A percentile compares a stretch with the other conserved stretches of the same genome.
These are phyloP conservation scores for Pyrus bretschneideri DNA, from an alignment of 306 rosid genomes.

Conservation along the genomic window DNA sequence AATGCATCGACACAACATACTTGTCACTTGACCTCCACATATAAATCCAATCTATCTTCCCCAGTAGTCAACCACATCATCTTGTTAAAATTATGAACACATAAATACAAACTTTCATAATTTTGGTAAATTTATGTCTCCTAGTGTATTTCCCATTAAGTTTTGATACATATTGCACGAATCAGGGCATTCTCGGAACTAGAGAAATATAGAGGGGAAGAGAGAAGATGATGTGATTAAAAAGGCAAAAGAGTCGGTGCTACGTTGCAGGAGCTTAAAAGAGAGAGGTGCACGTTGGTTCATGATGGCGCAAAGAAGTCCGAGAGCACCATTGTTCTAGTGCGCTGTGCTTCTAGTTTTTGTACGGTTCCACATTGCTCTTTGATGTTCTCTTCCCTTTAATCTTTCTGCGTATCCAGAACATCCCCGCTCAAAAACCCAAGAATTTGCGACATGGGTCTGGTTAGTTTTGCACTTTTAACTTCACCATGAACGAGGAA, in stretches of 20 bases:
- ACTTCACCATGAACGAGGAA: conserved; percentile 20
- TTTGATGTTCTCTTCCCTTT: not conserved
- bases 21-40: not conserved
- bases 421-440: not conserved
- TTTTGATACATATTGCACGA: not conserved
- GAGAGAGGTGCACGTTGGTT: conserved; percentile 33
- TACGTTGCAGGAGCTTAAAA: conserved; percentile 19
- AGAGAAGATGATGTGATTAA: not conserved
- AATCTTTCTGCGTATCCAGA: conserved; percentile 15
- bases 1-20: conserved; percentile 24
- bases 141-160: not conserved
- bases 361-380: conserved; percentile 18
- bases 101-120: not conserved
- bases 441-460: conserved; percentile 11
- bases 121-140: not conserved
- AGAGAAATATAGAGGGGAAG: not conserved
- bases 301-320: conserved; percentile 35
- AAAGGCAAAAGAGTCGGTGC: conserved; percentile 10
- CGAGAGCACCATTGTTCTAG: conserved; percentile 6
- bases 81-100: not conserved
- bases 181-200: not conserved
- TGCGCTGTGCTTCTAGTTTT: conserved; percentile 1
- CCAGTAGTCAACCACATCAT: conserved; percentile 5
- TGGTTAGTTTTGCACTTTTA: not conserved
- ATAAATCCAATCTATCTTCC: not conserved